Conservation (phyloP, 345 rosid species). For the Ceriops zippeliana region DNA sequence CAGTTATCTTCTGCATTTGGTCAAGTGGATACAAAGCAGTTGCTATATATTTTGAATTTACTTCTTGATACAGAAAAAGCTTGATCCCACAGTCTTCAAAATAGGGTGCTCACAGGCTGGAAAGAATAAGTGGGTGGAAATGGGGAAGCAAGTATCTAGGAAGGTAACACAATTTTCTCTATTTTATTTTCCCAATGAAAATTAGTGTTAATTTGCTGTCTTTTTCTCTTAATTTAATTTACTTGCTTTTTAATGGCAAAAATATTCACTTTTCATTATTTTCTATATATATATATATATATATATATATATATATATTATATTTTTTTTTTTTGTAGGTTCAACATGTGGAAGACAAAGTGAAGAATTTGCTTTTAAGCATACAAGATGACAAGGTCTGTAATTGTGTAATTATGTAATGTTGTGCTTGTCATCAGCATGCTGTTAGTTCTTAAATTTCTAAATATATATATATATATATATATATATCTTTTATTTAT, state of each 20-base stretch:
- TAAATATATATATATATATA: too few relatives aligned
- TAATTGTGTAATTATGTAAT: not conserved
- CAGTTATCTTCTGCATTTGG: not conserved
- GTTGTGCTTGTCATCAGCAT: not conserved
- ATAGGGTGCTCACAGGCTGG: constrained; percentile 78
- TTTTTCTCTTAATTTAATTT: not conserved
- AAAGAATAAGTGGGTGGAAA: constrained; percentile 82
- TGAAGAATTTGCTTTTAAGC: constrained; percentile 54
- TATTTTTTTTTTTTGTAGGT: constrained; percentile 59
- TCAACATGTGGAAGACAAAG: constrained; percentile 74
- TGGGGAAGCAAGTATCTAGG: constrained; percentile 83
- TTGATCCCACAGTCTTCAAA: constrained; percentile 56
- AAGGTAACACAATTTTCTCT: constrained; percentile 44
- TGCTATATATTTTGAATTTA: constrained; percentile 1
- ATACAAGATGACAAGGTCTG: constrained; percentile 57
- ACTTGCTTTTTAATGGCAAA: not conserved
- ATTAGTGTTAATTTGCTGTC: not conserved
- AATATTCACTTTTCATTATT: not conserved
- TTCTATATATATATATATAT: not conserved
- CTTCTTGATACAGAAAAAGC: constrained; percentile 54
- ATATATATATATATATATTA: too few relatives aligned
- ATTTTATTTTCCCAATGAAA: not conserved
- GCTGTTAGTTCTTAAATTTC: not conserved
- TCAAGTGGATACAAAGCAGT: not conserved
- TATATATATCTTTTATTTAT: too few relatives aligned